Evolutionary conservation across 2,329 filamentous ascomycete genomes (phyloP).

Genomic region (Kalmusia sp.): DNA sequence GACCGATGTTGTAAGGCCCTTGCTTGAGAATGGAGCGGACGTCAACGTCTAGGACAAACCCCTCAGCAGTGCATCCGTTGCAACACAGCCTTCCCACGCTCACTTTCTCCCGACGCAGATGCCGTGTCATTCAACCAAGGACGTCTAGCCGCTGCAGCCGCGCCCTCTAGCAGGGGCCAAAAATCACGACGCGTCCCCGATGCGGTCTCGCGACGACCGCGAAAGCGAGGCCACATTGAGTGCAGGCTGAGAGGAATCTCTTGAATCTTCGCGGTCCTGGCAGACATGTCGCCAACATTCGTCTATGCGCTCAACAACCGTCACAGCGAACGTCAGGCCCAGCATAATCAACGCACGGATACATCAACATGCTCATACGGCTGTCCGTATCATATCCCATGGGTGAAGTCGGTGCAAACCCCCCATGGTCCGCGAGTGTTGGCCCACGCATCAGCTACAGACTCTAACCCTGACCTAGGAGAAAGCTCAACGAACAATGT

Average conservation of each 20-base stretch:
- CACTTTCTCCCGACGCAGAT: no score
- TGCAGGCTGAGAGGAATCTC: neutral
- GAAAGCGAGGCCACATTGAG: no score
- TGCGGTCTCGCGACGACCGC: no score
- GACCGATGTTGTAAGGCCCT: no score
- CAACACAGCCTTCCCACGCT: no score
- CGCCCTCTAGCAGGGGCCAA: no score
- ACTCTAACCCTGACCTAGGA: slow-evolving; percentile 7
- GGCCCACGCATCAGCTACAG: neutral
- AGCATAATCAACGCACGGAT: slow-evolving; percentile 17
- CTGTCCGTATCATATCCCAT: slow-evolving; percentile 14
- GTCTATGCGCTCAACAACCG: slow-evolving; percentile 39
- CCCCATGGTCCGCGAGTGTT: slow-evolving; percentile 1
- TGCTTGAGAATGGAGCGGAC: no score
- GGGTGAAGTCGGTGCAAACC: slow-evolving; percentile 2
- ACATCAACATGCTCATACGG: slow-evolving; percentile 18
- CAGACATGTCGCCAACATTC: slow-evolving; percentile 15
- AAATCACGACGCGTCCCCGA: no score
- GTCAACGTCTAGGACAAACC: no score
- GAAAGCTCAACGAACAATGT: slow-evolving; percentile 42
- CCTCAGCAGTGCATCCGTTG: no score
- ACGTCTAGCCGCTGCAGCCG: no score
- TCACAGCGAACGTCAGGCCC: slow-evolving; percentile 32
- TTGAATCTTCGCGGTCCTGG: neutral
- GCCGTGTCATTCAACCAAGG: no score